Base-by-base conservation (phyloP, 1,139 yeast species). In the Petasospora rhodanensis region DNA sequence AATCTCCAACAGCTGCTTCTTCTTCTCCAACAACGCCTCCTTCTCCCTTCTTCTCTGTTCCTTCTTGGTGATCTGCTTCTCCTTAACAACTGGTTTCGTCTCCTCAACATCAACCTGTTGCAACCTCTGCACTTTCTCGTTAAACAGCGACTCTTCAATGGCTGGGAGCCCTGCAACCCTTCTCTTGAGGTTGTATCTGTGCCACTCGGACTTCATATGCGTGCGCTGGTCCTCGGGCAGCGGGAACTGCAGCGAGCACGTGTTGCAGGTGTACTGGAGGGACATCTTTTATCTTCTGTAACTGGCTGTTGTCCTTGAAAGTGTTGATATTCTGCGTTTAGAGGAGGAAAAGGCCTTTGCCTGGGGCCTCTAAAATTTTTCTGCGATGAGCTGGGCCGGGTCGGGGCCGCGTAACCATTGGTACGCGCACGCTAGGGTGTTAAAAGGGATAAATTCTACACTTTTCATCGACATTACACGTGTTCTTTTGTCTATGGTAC, bases 131-230 rank as follows among this genome's bases (percentile, higher is more conserved):
- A 83, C 82, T 57, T 86, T 84, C 46, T 82, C 86, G 11, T 86
- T 86, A 62, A 86, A 86, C 6, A 76, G 66, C 28, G 76, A 79
- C 12, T 94, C 82, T 11, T 78, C 64, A 35, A 91, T 83, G 2
- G 95, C 76, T 9, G 94, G 89, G 45, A 91, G 65, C 34, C 75
- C 76, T 1, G 97, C 96, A 16, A 91, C 97, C 56, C 95, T 69
- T 61, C 98, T 73, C 60, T 91, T 91, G 52, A 91, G 68, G 55
- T 91, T 91, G 58, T 91, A 91, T 49, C 98, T 70, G 58, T 82
- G 93, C 93, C 93, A 82, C 41, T 81, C 93, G 4, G 83, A 66
- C 52, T 85, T 86, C 97, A 91, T 91, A 54, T 91, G 98, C 37
- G 71, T 68, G 49, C 97, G 70, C 62, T 91, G 98, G 43, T 76